Base-by-base conservation (phyloP, 139 green algal species). In the Closterium sp. region DNA sequence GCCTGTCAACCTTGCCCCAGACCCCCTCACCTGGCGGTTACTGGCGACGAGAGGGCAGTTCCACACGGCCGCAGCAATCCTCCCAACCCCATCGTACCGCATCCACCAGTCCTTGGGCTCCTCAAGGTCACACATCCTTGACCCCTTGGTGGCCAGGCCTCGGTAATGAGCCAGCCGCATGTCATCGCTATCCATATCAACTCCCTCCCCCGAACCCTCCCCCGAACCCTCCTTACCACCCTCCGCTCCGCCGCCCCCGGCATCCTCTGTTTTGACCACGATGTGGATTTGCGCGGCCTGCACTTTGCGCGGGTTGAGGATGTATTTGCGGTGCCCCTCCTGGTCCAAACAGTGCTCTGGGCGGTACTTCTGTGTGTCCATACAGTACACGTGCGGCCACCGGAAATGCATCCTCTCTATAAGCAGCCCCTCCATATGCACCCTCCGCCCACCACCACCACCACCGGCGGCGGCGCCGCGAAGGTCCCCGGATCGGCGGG, bases 371-470 rank as follows among this genome's bases (percentile, higher is more conserved):
- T 90, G 27, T 28, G 28, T 90, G 62, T 31, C 88, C 29, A 38
- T 29, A 70, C 88, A 79, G 70, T 90, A 90, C 27, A 90, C 29
- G 29, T 90, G 88, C 27, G 88, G 88, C 88, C 88, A 90, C 88
- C 88, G 27, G 29, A 90, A 90, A 30, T 90, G 88, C 88, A 90
- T 90, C 70, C 88, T 90, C 88, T 90, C 88, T 31, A 90, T 85
- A 31, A 62, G 88, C 88, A 50, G 70, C 62, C n/a, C n/a, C 29
- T 85, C 88, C 88, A 90, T 85, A n/a, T 90, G 29, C 28, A 90
- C n/a, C 19, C 31, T 73, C 31, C 86, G 31, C 31, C 17, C 31
- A 2, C 31, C 31, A 13, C 31, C 31, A 73, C 31, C 28, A 90
- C 28, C 62, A 90, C 87, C 27, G 32, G 62, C 29, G 1, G 28